Evolutionary conservation across 1,284 basidiomycete species (phyloP), one percentile per base, ranked within the genome.

Genomic region (Pisolithus thermaeus): DNA sequence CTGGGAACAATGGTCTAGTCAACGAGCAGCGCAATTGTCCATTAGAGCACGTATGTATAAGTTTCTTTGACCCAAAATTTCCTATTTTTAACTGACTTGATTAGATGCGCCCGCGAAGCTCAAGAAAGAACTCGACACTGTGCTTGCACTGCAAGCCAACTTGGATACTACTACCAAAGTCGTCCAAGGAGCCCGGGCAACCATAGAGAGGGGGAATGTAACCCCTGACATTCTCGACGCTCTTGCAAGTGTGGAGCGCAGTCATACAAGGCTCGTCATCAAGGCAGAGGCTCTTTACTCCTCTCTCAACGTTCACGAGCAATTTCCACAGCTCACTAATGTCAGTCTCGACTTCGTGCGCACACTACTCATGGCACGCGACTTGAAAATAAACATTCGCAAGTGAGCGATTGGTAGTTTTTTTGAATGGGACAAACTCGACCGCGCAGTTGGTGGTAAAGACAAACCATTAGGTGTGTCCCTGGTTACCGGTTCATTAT

Each of bases 301-400:
- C 1, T 71, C 69, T 0, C 60, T 75, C 2, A 73, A 74, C 27
- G 53, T 74, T 0, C 56, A 61, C 0, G 54, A 66, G 0, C 45
- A 46, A 1, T 73, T 69, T 46, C 71, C 69, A 0, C 62, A 70
- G 22, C 59, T 75, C 0, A 20, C 52, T 2, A 59, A 57, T 0
- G 51, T 71, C 9, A 54, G 61, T 5, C 39, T 69, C 0, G 63
- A 73, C 0, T 74, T 73, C 50, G 55, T 73, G 2, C 46, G 55
- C 0, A 64, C 51, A 0, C 59, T 76, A 0, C 39, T 74, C 0
- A 49, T 73, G 46, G 66, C 66, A 0, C 54, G 60, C 0, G 66
- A 73, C 20, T 56, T 73, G 11, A 75, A 75, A 52, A 70, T 71
- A 14, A 71, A 69, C 47, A 71, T 75, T 18, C 54, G 60, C 0